A percentile compares a stretch with the other conserved stretches of the same genome.
Conservation (phyloP, 257 asterid species). For the Nicotiana undulata region DNA sequence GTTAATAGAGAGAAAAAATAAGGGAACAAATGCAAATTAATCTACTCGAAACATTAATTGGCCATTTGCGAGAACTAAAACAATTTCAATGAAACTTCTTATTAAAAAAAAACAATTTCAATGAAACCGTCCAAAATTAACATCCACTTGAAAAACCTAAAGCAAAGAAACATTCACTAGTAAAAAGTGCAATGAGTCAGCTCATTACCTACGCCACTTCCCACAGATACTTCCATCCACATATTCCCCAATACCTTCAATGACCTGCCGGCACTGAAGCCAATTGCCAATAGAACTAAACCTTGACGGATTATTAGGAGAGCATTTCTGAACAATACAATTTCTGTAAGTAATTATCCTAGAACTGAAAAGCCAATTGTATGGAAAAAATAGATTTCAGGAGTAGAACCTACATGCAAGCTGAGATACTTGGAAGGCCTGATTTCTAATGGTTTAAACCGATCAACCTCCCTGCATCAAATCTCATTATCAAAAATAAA, state of each 20-base stretch:
- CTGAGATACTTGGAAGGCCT: slow-evolving; percentile 14
- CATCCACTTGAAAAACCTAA: not conserved
- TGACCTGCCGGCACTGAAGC: slow-evolving; percentile 72
- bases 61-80: not conserved
- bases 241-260: slow-evolving; percentile 45
- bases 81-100: not conserved
- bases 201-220: slow-evolving; percentile 82
- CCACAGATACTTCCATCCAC: slow-evolving; percentile 65
- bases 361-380: slow-evolving; percentile 8
- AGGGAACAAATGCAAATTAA: not conserved
- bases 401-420: slow-evolving; percentile 41
- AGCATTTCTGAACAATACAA: slow-evolving; percentile 30
- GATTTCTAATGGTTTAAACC: slow-evolving; percentile 44
- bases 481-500: slow-evolving; percentile 19
- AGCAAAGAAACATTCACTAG: not conserved
- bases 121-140: not conserved
- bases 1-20: not conserved
- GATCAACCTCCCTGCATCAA: slow-evolving; percentile 45
- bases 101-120: not conserved
- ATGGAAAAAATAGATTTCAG: slow-evolving; percentile 12
- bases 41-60: not conserved
- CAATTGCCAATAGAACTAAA: slow-evolving; percentile 67
- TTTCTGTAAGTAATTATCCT: slow-evolving; percentile 13
- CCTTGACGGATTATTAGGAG: slow-evolving; percentile 21
- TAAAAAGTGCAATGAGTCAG: not conserved